Base-by-base conservation (phyloP, 352 stramenopile genomes). In the Pythium brachiatum region DNA sequence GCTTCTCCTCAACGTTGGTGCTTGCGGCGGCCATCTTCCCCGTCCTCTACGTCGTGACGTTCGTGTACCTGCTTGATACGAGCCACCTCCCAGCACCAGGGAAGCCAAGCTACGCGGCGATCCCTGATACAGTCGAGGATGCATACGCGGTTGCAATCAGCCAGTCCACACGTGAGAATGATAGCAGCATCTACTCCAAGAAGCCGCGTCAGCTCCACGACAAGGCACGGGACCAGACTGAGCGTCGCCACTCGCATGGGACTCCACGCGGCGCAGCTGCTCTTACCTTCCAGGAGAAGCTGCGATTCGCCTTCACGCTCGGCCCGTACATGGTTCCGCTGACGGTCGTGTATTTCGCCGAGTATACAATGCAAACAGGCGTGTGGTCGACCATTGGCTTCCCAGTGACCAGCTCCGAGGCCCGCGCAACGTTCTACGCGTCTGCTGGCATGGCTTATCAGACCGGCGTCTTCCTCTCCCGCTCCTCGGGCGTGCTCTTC, bases 371-470 rank as follows among this genome's bases (percentile, higher is more conserved):
- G 70, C 92, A 98, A 72, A 92, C 86, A 1, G 95, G 93, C 26
- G 88, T 96, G 13, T 98, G 95, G 95, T 95, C 89, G 15, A 81
- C 92, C 12, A 97, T 98, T 66, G 93, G 95, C 9, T 98, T 98
- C 65, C 95, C 95, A 1, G 84, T 97, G 0, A 72, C 79, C 25
- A 84, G 76, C 64, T 69, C 76, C 32, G 63, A 68, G 0, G 82
- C 92, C 8, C 86, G 92, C 29, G 70, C 90, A 38, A 64, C 71
- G 43, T 98, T 98, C 70, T 98, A 98, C 68, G 75, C 89, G 32
- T 89, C 84, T 2, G 86, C 89, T 1, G 97, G 97, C 16, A 89
- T 95, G 73, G 73, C 76, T 5, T 98, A 98, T 61, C 95, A 98
- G 78, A 75, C 75, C 2, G 95, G 95, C 20, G 95, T 98, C 16